Conservation (phyloP, 257 asterid genomes). For the Orobanche coerulescens region DNA sequence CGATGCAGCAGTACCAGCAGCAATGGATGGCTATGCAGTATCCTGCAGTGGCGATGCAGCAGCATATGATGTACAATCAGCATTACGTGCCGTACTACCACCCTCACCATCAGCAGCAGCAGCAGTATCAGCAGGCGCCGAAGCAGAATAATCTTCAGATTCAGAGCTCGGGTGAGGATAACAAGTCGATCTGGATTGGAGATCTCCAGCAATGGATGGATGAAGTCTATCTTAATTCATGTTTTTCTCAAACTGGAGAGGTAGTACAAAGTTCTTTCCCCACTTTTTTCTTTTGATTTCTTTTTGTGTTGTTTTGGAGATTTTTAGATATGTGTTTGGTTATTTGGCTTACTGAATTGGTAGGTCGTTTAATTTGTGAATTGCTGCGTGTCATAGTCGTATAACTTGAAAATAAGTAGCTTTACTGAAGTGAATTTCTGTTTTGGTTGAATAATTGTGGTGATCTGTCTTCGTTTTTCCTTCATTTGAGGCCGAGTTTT, state of each 20-base stretch:
- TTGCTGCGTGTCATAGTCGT: not conserved
- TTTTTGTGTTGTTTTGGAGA: not conserved
- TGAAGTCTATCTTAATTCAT: conserved; percentile 69
- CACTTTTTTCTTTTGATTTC: not conserved
- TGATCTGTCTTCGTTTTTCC: conserved; percentile 21
- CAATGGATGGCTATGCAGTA: conserved; percentile 98
- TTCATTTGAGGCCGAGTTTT: not conserved
- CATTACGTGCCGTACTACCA: conserved; percentile 80
- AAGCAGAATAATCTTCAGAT: conserved; percentile 43
- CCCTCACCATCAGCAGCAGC: conserved; percentile 52
- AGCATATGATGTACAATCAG: conserved; percentile 73
- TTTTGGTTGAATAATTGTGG: not conserved
- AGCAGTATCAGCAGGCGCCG: conserved; percentile 37
- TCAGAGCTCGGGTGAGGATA: conserved; percentile 71
- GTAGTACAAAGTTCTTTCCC: conserved; percentile 27
- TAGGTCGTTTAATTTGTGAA: not conserved
- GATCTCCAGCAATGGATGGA: conserved; percentile 99
- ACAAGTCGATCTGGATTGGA: conserved; percentile 95
- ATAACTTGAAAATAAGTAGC: not conserved
- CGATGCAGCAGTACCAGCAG: conserved; percentile 97
- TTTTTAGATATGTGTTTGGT: conserved; percentile 16
- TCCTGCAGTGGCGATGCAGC: conserved; percentile 82
- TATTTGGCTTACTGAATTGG: conserved; percentile 1
- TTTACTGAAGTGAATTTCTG: conserved; percentile 13
- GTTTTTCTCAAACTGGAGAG: conserved; percentile 76